Evolutionary conservation across 2,329 filamentous ascomycete genomes (phyloP).

Genomic region (Colletotrichum musicola): DNA sequence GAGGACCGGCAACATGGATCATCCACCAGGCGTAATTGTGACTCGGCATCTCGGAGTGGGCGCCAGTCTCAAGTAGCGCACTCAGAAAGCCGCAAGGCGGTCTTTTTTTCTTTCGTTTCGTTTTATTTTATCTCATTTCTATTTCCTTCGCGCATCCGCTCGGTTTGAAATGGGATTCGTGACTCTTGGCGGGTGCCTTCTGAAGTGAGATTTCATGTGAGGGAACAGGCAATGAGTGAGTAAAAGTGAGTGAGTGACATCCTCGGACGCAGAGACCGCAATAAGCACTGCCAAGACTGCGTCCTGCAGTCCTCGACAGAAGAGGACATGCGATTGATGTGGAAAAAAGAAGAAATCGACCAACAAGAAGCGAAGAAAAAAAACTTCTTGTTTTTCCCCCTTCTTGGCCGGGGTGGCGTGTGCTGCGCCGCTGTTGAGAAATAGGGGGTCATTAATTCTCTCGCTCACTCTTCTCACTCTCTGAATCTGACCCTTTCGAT

Average conservation of each 20-base stretch:
- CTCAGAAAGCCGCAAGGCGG: neutral
- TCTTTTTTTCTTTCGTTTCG: slow-evolving; percentile 21
- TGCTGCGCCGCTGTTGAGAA: slow-evolving; percentile 32
- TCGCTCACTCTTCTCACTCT: neutral
- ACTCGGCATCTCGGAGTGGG: neutral
- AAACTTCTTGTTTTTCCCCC: slow-evolving; percentile 9
- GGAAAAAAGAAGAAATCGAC: neutral
- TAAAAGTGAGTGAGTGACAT: too few relatives aligned
- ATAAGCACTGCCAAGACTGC: neutral
- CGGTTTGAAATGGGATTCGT: slow-evolving; percentile 23
- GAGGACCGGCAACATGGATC: slow-evolving; percentile 4
- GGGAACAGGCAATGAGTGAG: too few relatives aligned
- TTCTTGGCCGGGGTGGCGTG: slow-evolving; percentile 17
- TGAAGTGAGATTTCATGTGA: too few relatives aligned
- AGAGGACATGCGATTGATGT: neutral
- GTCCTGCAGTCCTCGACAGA: neutral
- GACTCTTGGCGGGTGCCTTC: too few relatives aligned
- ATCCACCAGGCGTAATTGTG: slow-evolving; percentile 5
- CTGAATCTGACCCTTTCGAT: slow-evolving; percentile 1
- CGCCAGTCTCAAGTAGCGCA: neutral
- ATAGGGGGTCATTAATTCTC: slow-evolving; percentile 17
- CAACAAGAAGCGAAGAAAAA: neutral
- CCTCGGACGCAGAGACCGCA: neutral
- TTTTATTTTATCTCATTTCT: neutral
- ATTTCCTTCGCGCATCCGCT: slow-evolving; percentile 11